Evolutionary conservation across 2,329 filamentous ascomycete species (phyloP), one percentile per base, ranked within the genome.

Genomic region (Calonectria hongkongensis): DNA sequence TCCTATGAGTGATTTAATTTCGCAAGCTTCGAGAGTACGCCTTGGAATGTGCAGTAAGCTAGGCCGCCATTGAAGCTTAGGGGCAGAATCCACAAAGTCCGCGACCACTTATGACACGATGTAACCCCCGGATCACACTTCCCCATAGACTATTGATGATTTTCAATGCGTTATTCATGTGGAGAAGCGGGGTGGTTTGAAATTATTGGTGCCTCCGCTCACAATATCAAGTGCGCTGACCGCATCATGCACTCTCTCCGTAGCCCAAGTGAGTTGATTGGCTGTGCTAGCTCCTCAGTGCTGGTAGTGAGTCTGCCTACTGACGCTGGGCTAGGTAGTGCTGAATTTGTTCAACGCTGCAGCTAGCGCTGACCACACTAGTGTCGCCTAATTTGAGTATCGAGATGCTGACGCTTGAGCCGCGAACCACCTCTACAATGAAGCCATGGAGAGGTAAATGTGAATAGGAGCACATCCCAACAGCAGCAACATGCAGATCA

Each of bases 311-410:
- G n/a, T 47, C n/a, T 47, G 45, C 45, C 45, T 25, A 21, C 12
- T 15, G n/a, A 25, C n/a, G 9, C 45, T 48, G 18, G 45, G 45
- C n/a, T 48, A 25, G 25, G 13, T 25, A 4, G 15, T 18, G n/a
- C n/a, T 3, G 9, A 48, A 48, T 21, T 48, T 48, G 43, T 47
- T 47, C 43, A 47, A 47, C 43, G 18, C 6, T 3, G 4, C 13
- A 18, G 43, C 12, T 5, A 16, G 39, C 39, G 12, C 39, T 41
- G 39, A 5, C 39, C 18, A 16, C 39, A 16, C 18, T 41, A 41
- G 39, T 56, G 8, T 54, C 12, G 60, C 50, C 45, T 77, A 77
- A 43, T 72, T 69, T 36, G 65, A 68, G 62, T 25, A 28, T 8
- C 41, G 41, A 43, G 41, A 43, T 15, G 41, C 41, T 43, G 7